Evolutionary conservation across 176 grass and related monocot genomes (phyloP), one percentile per base, ranked within the genome.

Genomic region (maize (Zea mays)): DNA sequence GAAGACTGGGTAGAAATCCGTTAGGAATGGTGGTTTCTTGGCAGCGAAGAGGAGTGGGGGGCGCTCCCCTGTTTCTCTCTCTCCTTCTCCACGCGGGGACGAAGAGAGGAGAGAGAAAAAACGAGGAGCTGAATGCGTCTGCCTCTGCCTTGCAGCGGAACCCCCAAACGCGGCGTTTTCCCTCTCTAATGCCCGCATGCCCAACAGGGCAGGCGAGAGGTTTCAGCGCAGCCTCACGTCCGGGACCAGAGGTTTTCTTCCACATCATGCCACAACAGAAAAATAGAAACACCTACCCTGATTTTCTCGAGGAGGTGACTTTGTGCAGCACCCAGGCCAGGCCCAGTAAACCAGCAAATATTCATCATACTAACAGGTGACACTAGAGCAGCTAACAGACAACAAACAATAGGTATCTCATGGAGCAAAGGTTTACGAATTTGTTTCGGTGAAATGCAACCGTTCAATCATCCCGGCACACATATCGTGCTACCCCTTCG

Each of bases 21-120:
- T 9, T 13, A 19, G 7, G 39, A 69, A 71, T 69, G 38, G 45
- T 70, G 56, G 27, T 27, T 27, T 27, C 27, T 27, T 27, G 27
- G 16, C 46, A 70, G 70, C 47, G 57, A 88, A 84, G 71, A 80
- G 71, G 76, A 27, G 27, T 27, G 27, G 17, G 65, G 17, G 44
- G 20, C 44, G 17, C 17, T 69, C 35, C 65, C 34, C 84, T 15
- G 49, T 20, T 10, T 41, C 58, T 43, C 83, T 77, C 84, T 59
- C 83, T 77, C 84, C 66, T 71, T 80, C 86, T 81, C 86, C 51
- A 62, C 81, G 76, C 41, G 39, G 81, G 75, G 66, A 82, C 79
- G 71, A 65, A 88, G 86, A 84, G 86, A 84, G 71, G 81, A 84
- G 81, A 84, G 81, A 80, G 86, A 84, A 27, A 27, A 27, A 72